These are phyloP conservation scores for Tulasnella sp. DNA, from an alignment of 768 basidiomycete species.

Conservation along the genomic window DNA sequence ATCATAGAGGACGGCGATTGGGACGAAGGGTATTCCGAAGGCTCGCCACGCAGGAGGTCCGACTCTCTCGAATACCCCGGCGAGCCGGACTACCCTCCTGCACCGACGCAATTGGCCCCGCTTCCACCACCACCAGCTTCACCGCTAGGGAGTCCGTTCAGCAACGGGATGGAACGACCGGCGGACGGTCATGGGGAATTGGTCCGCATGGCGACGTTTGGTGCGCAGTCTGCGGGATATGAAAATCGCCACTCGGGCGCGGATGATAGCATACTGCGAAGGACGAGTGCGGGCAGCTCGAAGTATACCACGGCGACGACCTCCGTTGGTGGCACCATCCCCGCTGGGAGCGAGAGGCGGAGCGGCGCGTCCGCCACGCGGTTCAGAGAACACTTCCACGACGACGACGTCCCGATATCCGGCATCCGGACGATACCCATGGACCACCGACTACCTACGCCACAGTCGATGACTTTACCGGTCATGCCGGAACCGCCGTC, in stretches of 20 bases:
- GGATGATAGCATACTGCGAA: background rate
- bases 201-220: background rate
- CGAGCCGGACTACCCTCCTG: background rate
- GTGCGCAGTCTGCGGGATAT: background rate
- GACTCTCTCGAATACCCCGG: background rate
- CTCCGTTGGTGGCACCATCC: background rate
- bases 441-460: background rate
- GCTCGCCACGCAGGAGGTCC: background rate
- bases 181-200: background rate
- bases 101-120: background rate
- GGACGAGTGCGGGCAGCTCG: background rate
- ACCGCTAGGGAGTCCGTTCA: background rate
- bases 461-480: background rate
- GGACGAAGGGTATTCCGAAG: conserved; percentile 6
- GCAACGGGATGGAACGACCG: background rate
- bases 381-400: conserved; percentile 10
- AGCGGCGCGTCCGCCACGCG: background rate
- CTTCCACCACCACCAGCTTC: conserved; percentile 13
- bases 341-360: background rate
- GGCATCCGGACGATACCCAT: background rate
- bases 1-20: background rate
- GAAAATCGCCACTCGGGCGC: background rate
- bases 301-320: conserved; percentile 7
- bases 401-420: background rate
- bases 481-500: conserved; percentile 11